phyloP scores from a whole-genome alignment of 345 rosid genomes.

The Gynandropsis gynandra region DNA sequence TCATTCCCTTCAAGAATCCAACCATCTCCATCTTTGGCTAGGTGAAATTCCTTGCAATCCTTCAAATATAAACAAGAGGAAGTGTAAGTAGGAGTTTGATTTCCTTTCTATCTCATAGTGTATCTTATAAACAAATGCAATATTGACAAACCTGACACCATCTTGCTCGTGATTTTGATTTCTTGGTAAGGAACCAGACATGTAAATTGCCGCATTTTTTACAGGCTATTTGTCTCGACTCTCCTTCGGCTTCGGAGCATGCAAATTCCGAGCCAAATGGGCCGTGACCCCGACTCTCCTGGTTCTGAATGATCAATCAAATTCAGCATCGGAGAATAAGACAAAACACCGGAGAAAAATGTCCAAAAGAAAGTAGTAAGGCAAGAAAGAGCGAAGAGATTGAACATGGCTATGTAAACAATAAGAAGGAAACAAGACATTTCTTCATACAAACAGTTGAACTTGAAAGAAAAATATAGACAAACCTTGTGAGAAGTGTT shows the following conservation, averaged over 20 bases:
- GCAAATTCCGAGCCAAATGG: conserved; percentile 58
- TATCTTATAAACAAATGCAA: conserved; percentile 17
- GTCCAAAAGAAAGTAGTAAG: conserved; percentile 2
- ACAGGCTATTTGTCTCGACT: conserved; percentile 80
- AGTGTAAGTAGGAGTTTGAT: conserved; percentile 3
- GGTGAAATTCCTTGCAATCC: conserved; percentile 96
- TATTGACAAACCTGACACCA: conserved; percentile 88
- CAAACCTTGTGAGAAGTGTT: conserved; percentile 71
- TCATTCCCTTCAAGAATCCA: conserved; percentile 92
- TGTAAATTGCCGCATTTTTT: conserved; percentile 74
- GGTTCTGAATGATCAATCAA: conserved; percentile 32
- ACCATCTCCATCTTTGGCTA: conserved; percentile 97
- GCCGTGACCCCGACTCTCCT: conserved; percentile 40
- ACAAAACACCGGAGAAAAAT: conserved; percentile 7
- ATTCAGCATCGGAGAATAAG: conserved; percentile 20
- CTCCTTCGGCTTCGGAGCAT: conserved; percentile 50
- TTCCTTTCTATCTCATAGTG: background rate
- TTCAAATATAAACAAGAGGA: conserved; percentile 25
- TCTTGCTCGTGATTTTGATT: conserved; percentile 83
- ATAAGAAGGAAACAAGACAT: background rate
- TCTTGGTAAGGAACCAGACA: conserved; percentile 67
- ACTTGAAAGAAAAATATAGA: background rate
- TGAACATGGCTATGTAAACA: background rate
- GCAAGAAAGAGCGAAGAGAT: conserved; percentile 4
- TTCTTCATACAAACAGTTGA: background rate